Evolutionary conservation across 768 basidiomycete genomes (phyloP), one percentile per base, ranked within the genome.

Genomic region (Suillus discolor): DNA sequence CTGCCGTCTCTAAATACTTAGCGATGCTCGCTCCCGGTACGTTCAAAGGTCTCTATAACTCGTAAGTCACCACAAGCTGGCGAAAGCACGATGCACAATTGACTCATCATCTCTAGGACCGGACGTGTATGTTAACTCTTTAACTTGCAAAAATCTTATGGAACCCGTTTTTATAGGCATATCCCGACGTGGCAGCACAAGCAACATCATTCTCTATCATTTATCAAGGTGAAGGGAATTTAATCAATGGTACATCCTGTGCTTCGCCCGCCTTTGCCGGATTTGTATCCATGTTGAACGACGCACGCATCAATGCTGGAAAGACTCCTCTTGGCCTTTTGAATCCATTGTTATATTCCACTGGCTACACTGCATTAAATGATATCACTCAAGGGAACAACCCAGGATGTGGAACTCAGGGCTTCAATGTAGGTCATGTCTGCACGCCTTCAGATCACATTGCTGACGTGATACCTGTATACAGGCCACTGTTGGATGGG

Each of bases 151-250:
- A 28, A 23, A n/a, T 42, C 45, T 38, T 31, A 51, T 16, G 9
- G 11, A 28, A 23, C 39, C 61, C 61, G 55, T 54, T 42, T 49
- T 13, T 65, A 6, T 55, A 85, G 87, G 90, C 78, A 13, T 79
- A 81, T 69, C 91, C 90, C 13, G 91, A 92, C 68, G 88, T 92
- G 41, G 78, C 89, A 0, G 89, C 90, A 0, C 89, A 89, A 71
- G 80, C 81, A 1, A 70, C 73, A 51, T 72, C 76, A 42, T 91
- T 85, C 80, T 73, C 76, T 15, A 80, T 90, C 51, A 80, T 81
- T 74, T 74, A 81, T 57, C 62, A 71, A 34, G 87, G 87, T 4
- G 20, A 57, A 7, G 38, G 77, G 15, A 66, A 65, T n/a, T 71
- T 74, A 1, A 81, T 87, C 63, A 83, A 79, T 1, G 91, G 91